Evolutionary conservation across 352 stramenopile species (phyloP).

Genomic region (Pythium dissimile): DNA sequence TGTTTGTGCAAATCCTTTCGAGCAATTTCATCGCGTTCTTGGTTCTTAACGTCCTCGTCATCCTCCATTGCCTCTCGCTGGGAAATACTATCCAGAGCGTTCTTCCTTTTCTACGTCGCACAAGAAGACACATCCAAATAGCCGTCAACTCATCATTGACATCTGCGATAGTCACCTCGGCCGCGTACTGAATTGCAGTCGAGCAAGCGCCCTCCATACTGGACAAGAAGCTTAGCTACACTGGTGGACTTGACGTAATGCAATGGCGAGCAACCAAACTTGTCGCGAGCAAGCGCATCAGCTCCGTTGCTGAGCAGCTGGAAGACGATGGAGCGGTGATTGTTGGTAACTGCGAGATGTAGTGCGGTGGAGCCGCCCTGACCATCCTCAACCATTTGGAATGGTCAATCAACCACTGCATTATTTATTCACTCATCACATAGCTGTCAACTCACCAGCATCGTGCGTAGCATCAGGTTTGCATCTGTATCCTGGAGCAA

Average conservation of each 20-base stretch:
- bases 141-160: not conserved
- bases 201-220: constrained; percentile 54
- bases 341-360: constrained; percentile 57
- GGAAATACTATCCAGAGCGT: constrained; percentile 35
- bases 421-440: too few relatives aligned
- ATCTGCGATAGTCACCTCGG: too few relatives aligned
- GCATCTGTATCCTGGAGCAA: constrained; percentile 40
- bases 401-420: too few relatives aligned
- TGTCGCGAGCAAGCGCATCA: constrained; percentile 47
- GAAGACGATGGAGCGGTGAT: constrained; percentile 58
- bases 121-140: not conserved
- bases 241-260: constrained; percentile 67
- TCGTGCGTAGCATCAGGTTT: constrained; percentile 56
- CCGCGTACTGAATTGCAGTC: constrained; percentile 58
- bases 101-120: constrained; percentile 59
- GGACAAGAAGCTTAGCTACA: constrained; percentile 58
- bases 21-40: constrained; percentile 1
- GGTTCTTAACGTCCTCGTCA: constrained; percentile 5
- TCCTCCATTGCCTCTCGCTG: constrained; percentile 1
- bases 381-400: not conserved
- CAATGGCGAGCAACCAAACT: constrained; percentile 60
- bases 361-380: constrained; percentile 60
- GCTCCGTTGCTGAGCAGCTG: constrained; percentile 65
- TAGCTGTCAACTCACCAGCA: constrained; percentile 39
- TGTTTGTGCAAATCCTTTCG: constrained; percentile 39